These are phyloP conservation scores for Aureobasidium sp. DNA, from an alignment of 2,329 filamentous ascomycete species.

Conservation along the genomic window DNA sequence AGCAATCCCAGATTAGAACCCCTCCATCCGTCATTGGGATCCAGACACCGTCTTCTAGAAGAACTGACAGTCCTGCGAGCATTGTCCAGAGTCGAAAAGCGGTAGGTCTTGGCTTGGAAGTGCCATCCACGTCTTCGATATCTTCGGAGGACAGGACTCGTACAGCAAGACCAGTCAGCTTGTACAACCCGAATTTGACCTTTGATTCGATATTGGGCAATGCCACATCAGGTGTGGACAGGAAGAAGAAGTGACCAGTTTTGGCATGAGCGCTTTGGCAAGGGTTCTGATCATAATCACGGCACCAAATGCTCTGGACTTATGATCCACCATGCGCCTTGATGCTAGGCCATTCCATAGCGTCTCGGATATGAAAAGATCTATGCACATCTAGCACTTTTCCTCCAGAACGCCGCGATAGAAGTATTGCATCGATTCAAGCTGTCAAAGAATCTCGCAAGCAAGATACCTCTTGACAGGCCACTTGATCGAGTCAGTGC, in stretches of 20 bases:
- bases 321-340: too few species aligned
- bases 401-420: too few species aligned
- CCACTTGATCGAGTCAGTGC: too few species aligned
- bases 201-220: conserved; percentile 43
- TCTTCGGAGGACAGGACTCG: conserved; percentile 28
- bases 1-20: conserved; percentile 23
- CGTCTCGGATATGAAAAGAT: too few species aligned
- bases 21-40: not conserved
- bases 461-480: too few species aligned
- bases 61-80: conserved; percentile 19
- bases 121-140: conserved; percentile 40
- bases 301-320: too few species aligned
- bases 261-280: not conserved
- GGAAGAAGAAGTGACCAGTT: not conserved
- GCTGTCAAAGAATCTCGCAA: too few species aligned
- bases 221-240: not conserved
- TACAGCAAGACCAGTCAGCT: conserved; percentile 25
- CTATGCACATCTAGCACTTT: too few species aligned
- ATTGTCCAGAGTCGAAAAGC: conserved; percentile 29
- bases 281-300: too few species aligned
- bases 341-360: too few species aligned
- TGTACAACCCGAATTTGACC: conserved; percentile 37
- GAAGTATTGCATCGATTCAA: too few species aligned
- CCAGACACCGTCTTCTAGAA: not conserved
- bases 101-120: conserved; percentile 41